Evolutionary conservation across 176 grass and related monocot genomes (phyloP), one percentile per base, ranked within the genome.

Genomic region (Avena eriantha): DNA sequence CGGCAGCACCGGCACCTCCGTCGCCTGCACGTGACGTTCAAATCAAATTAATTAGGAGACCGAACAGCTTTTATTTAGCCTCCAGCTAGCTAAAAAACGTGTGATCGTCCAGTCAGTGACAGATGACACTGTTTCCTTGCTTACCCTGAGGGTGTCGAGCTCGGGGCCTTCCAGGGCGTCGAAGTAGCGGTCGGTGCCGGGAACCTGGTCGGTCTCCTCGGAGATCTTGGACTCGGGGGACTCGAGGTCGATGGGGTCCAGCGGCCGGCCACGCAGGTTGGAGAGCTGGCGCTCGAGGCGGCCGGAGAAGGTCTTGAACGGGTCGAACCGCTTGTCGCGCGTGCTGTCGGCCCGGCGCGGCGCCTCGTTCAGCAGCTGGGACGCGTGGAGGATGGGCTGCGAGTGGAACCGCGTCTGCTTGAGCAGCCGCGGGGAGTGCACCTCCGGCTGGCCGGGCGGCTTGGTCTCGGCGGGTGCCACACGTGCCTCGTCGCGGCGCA

Each of bases 231-330:
- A 83, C 8, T 86, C 74, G 26, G 49, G 36, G 3, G 41, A 35
- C 19, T 69, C 57, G 11, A 3, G 66, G 45, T 83, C 85, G 50
- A 57, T 36, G 19, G 51, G 82, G 14, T 87, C 93, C 82, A 73
- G 79, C 7, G 90, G 91, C 49, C 86, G 85, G 31, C 96, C 93
- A 15, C 93, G 90, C 16, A 98, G 88, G 91, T 91, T 98, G 10
- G 96, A 96, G 13, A 96, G 77, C 87, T 98, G 96, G 11, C 88
- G 83, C 79, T 98, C 96, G 5, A 98, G 93, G 19, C 83, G 93
- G 29, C 96, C 96, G 8, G 93, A 96, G 90, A 93, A 98, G 58
- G 96, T 98, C 88, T 98, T 98, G 84, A 96, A 98, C 12, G 86
- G 77, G 73, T 98, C 96, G 35, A 95, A 98, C 34, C 90, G 68